Percentiles rank a stretch among this genome's conserved stretches.
Evolutionary conservation across 139 green algal species (phyloP).

Genomic region (Picochlorum sp.): DNA sequence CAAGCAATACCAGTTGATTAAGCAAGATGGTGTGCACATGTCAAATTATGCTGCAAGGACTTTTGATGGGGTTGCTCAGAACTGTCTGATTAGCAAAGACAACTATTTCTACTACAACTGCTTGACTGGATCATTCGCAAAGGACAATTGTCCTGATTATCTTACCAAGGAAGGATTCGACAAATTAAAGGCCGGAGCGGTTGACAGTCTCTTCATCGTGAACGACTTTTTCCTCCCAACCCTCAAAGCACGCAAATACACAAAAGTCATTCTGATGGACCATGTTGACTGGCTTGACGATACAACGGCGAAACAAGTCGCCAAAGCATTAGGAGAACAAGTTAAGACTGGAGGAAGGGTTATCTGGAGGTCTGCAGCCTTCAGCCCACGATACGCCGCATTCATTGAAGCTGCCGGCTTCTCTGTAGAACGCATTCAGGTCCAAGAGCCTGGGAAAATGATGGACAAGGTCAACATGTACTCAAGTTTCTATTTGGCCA

Average conservation of each 20-base stretch:
- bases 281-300: conserved; percentile 91
- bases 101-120: conserved; percentile 99
- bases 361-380: conserved; percentile 88
- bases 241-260: conserved; percentile 81
- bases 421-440: conserved; percentile 67
- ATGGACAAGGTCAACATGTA: conserved; percentile 97
- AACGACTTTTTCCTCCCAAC: conserved; percentile 83
- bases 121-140: conserved; percentile 71
- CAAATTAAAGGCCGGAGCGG: conserved; percentile 55
- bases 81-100: conserved; percentile 48
- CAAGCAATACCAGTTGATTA: conserved; percentile 93
- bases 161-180: conserved; percentile 70
- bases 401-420: conserved; percentile 81
- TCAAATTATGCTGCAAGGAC: conserved; percentile 77
- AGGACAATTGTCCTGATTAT: conserved; percentile 91
- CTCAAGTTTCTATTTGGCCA: conserved; percentile 66
- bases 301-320: conserved; percentile 46
- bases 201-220: conserved; percentile 68
- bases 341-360: conserved; percentile 76
- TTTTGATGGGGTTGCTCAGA: conserved; percentile 66
- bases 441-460: conserved; percentile 58
- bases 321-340: conserved; percentile 53
- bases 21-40: conserved; percentile 75
- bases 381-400: conserved; percentile 72
- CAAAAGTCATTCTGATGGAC: conserved; percentile 98